phyloP scores from a whole-genome alignment of 371 early-diverging fungal genomes.

The Cladochytrium tenue region DNA sequence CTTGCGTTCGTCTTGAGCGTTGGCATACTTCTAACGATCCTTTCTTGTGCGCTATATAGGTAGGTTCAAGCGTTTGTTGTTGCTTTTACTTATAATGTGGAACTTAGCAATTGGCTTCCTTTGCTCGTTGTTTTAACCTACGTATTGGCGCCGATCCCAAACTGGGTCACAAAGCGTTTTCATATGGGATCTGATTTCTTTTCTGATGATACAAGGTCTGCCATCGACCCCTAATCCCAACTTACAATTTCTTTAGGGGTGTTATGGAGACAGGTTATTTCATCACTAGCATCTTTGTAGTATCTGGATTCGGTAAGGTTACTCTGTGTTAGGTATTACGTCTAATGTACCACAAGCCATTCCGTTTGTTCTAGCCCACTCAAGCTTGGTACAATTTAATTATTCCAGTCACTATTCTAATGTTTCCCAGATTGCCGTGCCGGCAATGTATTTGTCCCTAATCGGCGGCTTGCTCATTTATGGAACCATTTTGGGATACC shows the following conservation, averaged over 20 bases:
- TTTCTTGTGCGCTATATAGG: constrained; percentile 88
- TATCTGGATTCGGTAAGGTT: constrained; percentile 79
- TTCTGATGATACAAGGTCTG: constrained; percentile 72
- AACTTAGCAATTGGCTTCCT: constrained; percentile 90
- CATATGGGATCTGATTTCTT: constrained; percentile 73
- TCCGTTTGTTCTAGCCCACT: constrained; percentile 75
- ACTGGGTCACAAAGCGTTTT: constrained; percentile 76
- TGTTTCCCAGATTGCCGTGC: constrained; percentile 24
- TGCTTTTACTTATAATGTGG: not conserved
- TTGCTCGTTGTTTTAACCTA: constrained; percentile 84
- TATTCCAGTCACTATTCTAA: not conserved
- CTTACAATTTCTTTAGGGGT: constrained; percentile 42
- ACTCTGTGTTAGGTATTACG: not conserved
- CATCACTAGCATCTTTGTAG: constrained; percentile 85
- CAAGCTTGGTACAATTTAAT: constrained; percentile 50
- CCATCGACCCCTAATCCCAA: not conserved
- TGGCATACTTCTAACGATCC: constrained; percentile 84
- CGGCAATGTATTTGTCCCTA: constrained; percentile 87
- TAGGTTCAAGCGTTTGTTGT: too few species aligned
- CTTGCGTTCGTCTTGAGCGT: constrained; percentile 81
- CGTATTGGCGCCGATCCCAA: constrained; percentile 87
- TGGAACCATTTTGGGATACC: constrained; percentile 68
- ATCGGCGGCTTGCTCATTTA: constrained; percentile 86
- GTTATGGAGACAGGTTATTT: constrained; percentile 88
- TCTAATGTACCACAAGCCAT: constrained; percentile 34